Base-by-base conservation (phyloP, 345 rosid species). In the Kandelia obovata region DNA sequence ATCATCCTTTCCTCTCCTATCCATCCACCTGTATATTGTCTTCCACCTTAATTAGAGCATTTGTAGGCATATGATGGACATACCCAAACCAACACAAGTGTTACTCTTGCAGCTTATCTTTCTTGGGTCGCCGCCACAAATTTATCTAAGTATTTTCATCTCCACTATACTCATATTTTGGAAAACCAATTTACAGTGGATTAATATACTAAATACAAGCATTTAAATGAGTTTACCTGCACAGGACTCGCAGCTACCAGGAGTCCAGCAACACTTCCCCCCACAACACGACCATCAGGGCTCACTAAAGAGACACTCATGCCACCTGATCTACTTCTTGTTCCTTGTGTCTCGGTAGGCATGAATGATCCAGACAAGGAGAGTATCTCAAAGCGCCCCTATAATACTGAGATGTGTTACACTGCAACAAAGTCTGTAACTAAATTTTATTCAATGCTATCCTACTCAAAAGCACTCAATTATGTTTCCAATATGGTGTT, bases 361-460 rank as follows among this genome's bases (percentile, higher is more conserved):
- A 96, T 96, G 82, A 96, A 96, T 55, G 99, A 96, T 5, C 99
- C 99, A 13, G 99, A 89, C 65, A 96, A 68, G 49, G 99, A 96
- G 47, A 96, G 80, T 76, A 96, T 90, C 81, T 96, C 99, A 65
- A 96, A 96, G 64, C 97, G 96, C 62, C 98, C 98, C 99, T 96
- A 76, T 71, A 77, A 76, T 35, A 34, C 34, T 30, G 26, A 37
- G 57, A 53, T 16, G 13, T 46, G 25, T 17, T 31, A 26, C 0
- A 6, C n/a, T 32, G 8, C 34, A 34, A 34, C 9, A 7, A 52
- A 21, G 15, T 26, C 26, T n/a, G 6, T 8, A 55, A n/a, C 28
- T 55, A 9, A 3, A 21, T n/a, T 55, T 55, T 5, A n/a, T 55
- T 23, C 58, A 9, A 39, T 39, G 46, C 46, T 39, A 11, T 34